phyloP scores from a whole-genome alignment of 73 alveolate genomes.

The Paraurostyla sp. region DNA sequence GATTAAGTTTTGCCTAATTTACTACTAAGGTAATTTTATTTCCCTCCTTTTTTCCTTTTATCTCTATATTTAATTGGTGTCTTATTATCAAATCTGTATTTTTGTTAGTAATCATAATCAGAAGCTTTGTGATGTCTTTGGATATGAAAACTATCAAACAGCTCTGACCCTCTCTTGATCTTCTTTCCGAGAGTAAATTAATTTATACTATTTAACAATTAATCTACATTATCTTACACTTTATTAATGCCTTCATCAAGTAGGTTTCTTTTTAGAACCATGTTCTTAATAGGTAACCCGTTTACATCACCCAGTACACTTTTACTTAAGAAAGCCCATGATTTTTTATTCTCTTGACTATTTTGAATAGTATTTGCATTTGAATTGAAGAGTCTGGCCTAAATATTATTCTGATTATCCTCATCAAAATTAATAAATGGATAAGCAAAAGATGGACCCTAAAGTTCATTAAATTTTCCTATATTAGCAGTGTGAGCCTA shows the following conservation, averaged over 20 bases:
- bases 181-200: neutral
- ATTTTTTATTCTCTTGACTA: neutral
- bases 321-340: slow-evolving; percentile 32
- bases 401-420: neutral
- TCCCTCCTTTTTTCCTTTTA: neutral
- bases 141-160: neutral
- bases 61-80: neutral
- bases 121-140: neutral
- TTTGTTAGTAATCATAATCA: neutral
- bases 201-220: neutral
- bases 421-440: slow-evolving; percentile 23
- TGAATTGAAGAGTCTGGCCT: neutral
- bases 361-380: neutral
- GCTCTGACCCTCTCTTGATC: neutral
- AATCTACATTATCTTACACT: neutral
- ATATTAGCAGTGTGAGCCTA: too few relatives aligned
- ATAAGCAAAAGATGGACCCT: slow-evolving; percentile 38
- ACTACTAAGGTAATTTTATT: neutral
- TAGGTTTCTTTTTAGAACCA: neutral
- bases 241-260: neutral
- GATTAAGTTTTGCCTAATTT: neutral
- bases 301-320: slow-evolving; percentile 26
- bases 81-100: neutral
- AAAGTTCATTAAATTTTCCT: slow-evolving; percentile 27
- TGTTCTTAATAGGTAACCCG: slow-evolving; percentile 15